Base-by-base conservation (phyloP, 225 moss, liverwort and hornwort species). In the Antitrichia curtipendula region DNA sequence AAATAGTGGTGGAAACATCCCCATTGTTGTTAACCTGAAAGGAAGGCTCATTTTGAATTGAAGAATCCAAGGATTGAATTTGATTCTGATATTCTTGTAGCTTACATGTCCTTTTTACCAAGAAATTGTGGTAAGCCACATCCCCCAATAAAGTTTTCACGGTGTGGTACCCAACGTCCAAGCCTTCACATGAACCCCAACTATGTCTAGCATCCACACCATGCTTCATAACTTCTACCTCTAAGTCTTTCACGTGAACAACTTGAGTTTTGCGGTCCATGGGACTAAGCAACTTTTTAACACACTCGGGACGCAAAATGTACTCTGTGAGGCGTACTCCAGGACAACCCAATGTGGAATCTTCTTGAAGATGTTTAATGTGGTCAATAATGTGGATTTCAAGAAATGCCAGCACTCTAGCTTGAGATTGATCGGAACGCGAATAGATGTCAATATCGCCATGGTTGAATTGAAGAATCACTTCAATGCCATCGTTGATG, bases 21-120 rank as follows among this genome's bases (percentile, higher is more conserved):
- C 1, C 9, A 6, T 12, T 53, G 2, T 28, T 18, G 5, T 18
- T 5, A 2, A 1, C 4, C 2, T 38, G 4, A 1, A 7, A 17
- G 1, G 5, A 13, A 27, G 12, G 12, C 19, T 66, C 66, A 8
- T 27, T 66, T 38, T 28, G 16, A 50, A 1, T 27, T 7, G 28
- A 16, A 21, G 31, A 9, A 9, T 31, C 8, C 23, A 16, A 43
- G 6, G 10, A 24, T 9, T 34, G 15, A 16, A 80, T n/a, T 13
- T 56, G 8, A 4, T 17, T 16, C 10, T 53, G 6, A 71, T 71
- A 88, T 8, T 38, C 36, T 12, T 71, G 0, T 0, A 88, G 25
- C 3, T 34, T 3, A 2, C 15, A 2, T 24, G 5, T 20, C 2
- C 34, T 23, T 31, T 7, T 60, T 6, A 34, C 13, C 3, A 88